A percentile compares a stretch with the other conserved stretches of the same genome.
Conservation (phyloP, 352 stramenopile species). For the Thalassiosira gravida region DNA sequence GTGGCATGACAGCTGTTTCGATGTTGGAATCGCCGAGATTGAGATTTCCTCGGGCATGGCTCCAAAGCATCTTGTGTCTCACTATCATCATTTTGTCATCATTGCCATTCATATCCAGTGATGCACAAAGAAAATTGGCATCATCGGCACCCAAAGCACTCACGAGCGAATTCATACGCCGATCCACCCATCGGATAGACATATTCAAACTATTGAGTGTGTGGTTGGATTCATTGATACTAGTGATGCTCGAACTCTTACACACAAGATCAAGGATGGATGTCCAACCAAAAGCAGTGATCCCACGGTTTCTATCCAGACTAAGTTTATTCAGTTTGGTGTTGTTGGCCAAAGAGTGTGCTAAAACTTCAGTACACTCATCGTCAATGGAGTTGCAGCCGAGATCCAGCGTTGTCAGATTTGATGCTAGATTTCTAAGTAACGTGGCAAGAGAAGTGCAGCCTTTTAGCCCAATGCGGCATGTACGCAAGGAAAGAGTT, state of each 20-base stretch:
- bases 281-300: conserved; percentile 9
- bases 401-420: conserved; percentile 3
- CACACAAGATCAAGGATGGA: conserved; percentile 24
- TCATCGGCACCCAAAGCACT: conserved; percentile 13
- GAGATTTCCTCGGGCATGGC: conserved; percentile 21
- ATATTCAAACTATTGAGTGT: not conserved
- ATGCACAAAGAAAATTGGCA: conserved; percentile 25
- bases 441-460: conserved; percentile 28
- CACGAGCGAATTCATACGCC: not conserved
- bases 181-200: not conserved
- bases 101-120: conserved; percentile 7
- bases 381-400: conserved; percentile 8
- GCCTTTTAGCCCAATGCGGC: conserved; percentile 15
- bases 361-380: not conserved
- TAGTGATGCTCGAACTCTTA: conserved; percentile 23
- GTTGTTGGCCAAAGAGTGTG: conserved; percentile 11
- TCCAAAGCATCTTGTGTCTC: conserved; percentile 32
- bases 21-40: conserved; percentile 17
- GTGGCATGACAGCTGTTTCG: not conserved
- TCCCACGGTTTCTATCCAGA: conserved; percentile 6
- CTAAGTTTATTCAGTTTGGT: not conserved
- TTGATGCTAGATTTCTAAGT: conserved; percentile 4
- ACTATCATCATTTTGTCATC: conserved; percentile 6
- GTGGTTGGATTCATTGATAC: not conserved
- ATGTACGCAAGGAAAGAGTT: not conserved